phyloP scores from a whole-genome alignment of 176 grass and related monocot genomes.

The Dendrocalamus sinicus region DNA sequence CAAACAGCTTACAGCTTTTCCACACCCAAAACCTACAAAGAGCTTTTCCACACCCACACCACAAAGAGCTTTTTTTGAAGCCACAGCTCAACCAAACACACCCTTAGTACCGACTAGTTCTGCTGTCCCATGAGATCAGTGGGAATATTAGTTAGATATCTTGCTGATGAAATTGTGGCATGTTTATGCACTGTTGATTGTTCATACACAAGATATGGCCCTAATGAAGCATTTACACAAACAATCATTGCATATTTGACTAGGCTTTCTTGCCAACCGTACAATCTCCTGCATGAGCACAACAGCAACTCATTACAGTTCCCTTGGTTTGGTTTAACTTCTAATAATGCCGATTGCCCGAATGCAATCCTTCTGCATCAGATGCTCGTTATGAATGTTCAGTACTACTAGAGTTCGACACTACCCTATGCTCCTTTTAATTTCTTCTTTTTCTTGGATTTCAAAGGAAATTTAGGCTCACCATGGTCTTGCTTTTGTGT shows the following conservation, averaged over 20 bases:
- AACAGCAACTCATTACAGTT: not conserved
- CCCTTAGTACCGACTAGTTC: constrained; percentile 43
- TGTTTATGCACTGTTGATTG: not conserved
- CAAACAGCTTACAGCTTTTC: too few species aligned
- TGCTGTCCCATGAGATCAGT: constrained; percentile 21
- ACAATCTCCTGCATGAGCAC: not conserved
- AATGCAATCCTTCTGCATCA: not conserved
- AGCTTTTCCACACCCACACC: too few species aligned
- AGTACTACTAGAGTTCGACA: not conserved
- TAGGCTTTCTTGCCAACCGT: not conserved
- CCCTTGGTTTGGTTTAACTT: not conserved
- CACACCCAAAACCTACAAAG: too few species aligned
- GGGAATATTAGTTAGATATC: not conserved
- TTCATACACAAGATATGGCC: constrained; percentile 7
- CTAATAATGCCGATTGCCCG: not conserved
- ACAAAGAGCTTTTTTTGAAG: too few species aligned
- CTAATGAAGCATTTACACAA: not conserved
- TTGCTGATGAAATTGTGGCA: constrained; percentile 10
- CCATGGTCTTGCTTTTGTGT: not conserved
- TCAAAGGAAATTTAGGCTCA: not conserved
- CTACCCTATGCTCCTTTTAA: not conserved
- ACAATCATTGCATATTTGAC: not conserved
- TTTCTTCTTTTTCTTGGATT: constrained; percentile 21
- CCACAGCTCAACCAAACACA: too few species aligned
- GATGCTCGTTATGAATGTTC: not conserved